Base-by-base conservation (phyloP, 1,284 basidiomycete species). In the Marasmius sp. region DNA sequence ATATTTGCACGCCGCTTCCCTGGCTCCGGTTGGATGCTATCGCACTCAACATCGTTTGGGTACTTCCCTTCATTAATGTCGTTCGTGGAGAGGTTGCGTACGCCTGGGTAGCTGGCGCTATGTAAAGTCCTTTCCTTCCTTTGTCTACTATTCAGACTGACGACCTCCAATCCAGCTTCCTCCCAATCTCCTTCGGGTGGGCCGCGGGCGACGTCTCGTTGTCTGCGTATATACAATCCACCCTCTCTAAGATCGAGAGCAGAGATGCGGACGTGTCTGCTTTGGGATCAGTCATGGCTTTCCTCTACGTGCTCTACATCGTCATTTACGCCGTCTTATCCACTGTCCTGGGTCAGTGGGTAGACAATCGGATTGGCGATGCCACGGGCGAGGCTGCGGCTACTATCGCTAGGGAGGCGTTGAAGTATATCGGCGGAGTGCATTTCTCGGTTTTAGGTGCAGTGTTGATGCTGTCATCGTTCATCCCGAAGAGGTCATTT, bases 121-220 rank as follows among this genome's bases (percentile, higher is more conserved):
- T 47, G 45, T 47, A 20, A 47, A 14, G 16, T 20, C 27, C 27
- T 27, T 27, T 27, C 27, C 27, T 27, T 27, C 27, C 27, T 27
- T 27, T 27, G 27, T 27, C 5, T 27, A 27, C 27, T 5, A 27
- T 27, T 5, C 45, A 18, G 45, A 47, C 16, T 18, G 11, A 16
- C 45, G 41, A 43, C 41, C 14, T 2, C 16, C 7, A 47, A 47
- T 33, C 5, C 14, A 37, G 18, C 37, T 37, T 20, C 16, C n/a
- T 50, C 12, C 27, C 18, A 37, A 36, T 37, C 16, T 36, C 45
- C 9, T 36, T 49, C 8, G 73, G 72, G n/a, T 75, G 73, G 73
- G 72, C 72, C n/a, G 73, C 73, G 55, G 73, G 73, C 36, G 73
- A 75, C 62, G 72, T 73, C 22, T 75, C 73, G 1, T 63, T 75